Percentiles rank a stretch among this genome's conserved stretches.
phyloP scores from a whole-genome alignment of 2,329 filamentous ascomycete species.

The Pyrenophora graminea region DNA sequence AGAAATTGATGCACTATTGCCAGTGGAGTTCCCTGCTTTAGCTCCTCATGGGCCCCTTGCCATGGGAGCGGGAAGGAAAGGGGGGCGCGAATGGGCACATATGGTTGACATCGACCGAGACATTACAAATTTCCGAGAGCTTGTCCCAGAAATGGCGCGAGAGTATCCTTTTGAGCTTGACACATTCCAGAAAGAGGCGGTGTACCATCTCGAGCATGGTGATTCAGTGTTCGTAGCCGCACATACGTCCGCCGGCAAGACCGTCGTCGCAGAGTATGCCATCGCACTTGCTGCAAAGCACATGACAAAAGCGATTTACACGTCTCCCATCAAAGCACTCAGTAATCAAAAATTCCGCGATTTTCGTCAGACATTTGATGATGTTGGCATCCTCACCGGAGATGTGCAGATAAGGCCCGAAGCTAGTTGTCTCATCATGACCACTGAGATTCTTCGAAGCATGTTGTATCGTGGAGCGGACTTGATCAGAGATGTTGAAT shows the following conservation, averaged over 20 bases:
- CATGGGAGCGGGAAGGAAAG: slow-evolving; percentile 71
- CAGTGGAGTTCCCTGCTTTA: slow-evolving; percentile 89
- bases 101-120: slow-evolving; percentile 95
- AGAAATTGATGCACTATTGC: slow-evolving; percentile 82
- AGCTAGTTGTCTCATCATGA: slow-evolving; percentile 99
- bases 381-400: slow-evolving; percentile 94
- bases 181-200: slow-evolving; percentile 97
- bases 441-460: slow-evolving; percentile 94
- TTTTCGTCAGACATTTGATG: slow-evolving; percentile 86
- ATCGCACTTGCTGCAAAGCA: slow-evolving; percentile 96
- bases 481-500: slow-evolving; percentile 94
- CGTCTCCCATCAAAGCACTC: slow-evolving; percentile 95
- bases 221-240: slow-evolving; percentile 98
- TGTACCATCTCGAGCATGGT: slow-evolving; percentile 94
- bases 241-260: slow-evolving; percentile 97
- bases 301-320: slow-evolving; percentile 99
- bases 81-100: slow-evolving; percentile 91
- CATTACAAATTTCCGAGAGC: slow-evolving; percentile 89
- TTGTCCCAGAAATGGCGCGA: slow-evolving; percentile 94
- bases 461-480: slow-evolving; percentile 98
- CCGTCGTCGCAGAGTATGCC: slow-evolving; percentile 96
- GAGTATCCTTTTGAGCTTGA: slow-evolving; percentile 98
- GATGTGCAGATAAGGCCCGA: slow-evolving; percentile 98
- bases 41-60: slow-evolving; percentile 80
- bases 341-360: slow-evolving; percentile 99